Base-by-base conservation (phyloP, 2,329 filamentous ascomycete genomes). In the Nemania diffusa region DNA sequence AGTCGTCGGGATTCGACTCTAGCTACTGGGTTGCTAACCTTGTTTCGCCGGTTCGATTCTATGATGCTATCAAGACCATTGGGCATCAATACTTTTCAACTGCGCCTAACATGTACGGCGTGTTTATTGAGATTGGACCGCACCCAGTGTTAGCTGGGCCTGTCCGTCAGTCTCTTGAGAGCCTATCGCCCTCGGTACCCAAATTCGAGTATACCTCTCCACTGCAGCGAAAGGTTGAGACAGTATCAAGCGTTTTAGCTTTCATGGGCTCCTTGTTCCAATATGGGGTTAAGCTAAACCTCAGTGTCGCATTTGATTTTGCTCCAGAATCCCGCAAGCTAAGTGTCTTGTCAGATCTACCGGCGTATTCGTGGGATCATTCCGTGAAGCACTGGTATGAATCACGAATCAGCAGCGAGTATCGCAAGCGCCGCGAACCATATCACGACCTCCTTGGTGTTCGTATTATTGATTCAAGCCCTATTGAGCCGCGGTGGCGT, bases 341-440 rank as follows among this genome's bases (percentile, higher is more conserved):
- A 9, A 3, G 7, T 9, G 62, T 71, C 6, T 15, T 58, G 15
- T 9, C 34, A 0, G 44, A 70, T 42, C 34, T 72, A 3, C 68
- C 68, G 9, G 20, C 63, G 0, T 72, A 72, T 42, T 5, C 61
- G 2, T 72, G 65, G 65, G 62, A 72, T 37, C 68, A 72, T 53
- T 71, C 24, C 52, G 69, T 15, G 57, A 74, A 65, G 8, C 57
- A 69, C 34, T 72, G 65, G 70, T 55, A 61, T 24, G 68, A 72
- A 34, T 69, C 65, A 15, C 60, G 66, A 0, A 15, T 64, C 4
- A 64, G 40, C 29, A 42, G 58, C 3, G 64, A 68, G 11, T 68
- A 67, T 34, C 57, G 64, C 17, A 4, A 58, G 17, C 37, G 63
- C 5, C 57, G 27, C 9, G 51, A 70, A 3, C 63, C 67, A 1